Base-by-base conservation (phyloP, 306 rosid species). In the Rubus parviflorus region DNA sequence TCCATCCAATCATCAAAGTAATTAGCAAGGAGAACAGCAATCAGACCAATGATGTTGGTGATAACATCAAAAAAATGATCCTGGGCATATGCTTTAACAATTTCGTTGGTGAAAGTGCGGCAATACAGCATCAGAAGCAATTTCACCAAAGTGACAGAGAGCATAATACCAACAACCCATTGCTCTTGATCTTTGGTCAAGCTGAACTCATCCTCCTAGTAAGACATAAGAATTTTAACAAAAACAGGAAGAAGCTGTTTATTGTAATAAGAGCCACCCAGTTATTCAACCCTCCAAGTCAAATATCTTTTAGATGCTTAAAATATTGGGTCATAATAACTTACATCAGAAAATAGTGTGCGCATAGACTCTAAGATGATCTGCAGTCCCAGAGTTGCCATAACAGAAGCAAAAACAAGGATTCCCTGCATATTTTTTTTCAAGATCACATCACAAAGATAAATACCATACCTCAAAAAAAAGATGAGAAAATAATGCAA, bases 341-440 rank as follows among this genome's bases (percentile, higher is more conserved):
- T 90, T 85, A 95, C 99, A 68, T 83, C 52, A 16, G 83, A 96
- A 47, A 83, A 13, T 53, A 96, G 86, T 0, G 90, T 86, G 41
- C 97, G 94, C 58, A 87, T 2, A 22, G 99, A 96, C 90, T 96
- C 99, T 89, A 96, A 82, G 74, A 96, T 96, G 65, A 96, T 96
- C 83, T 96, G 99, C 86, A 96, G 90, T 71, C 99, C 99, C 23
- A 96, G 87, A 30, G 99, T 96, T 20, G 98, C 99, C 99, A 96
- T 96, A 75, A 96, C 99, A 75, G 99, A 96, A 75, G 99, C 99
- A 83, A 96, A 96, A 78, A 96, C 99, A 74, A 96, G 98, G 75
- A 96, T 96, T 64, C 99, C 99, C 99, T 95, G 89, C 80, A 84
- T 41, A 12, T 58, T 46, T 35, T 37, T 22, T 42, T 22, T 58